Percentiles rank a stretch among this genome's conserved stretches.
Evolutionary conservation across 768 basidiomycete species (phyloP).

Genomic region (Auricularia auricula-judae): DNA sequence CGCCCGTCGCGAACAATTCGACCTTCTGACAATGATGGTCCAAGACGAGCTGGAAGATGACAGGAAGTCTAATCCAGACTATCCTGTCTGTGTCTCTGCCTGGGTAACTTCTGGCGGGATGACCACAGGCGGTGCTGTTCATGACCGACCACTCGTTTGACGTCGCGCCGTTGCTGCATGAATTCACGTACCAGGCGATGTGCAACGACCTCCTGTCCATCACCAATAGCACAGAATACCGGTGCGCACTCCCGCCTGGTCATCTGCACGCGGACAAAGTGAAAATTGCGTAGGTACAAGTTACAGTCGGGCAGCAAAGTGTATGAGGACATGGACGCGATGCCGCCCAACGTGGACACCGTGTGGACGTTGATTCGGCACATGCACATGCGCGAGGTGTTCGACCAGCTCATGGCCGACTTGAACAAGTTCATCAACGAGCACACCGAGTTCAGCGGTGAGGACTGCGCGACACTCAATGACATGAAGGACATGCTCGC

Average conservation of each 20-base stretch:
- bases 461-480: conserved; percentile 78
- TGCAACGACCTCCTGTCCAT: conserved; percentile 91
- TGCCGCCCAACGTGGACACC: conserved; percentile 73
- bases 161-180: conserved; percentile 82
- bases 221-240: conserved; percentile 75
- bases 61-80: conserved; percentile 76
- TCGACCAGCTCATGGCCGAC: conserved; percentile 92
- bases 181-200: conserved; percentile 99
- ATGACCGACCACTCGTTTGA: conserved; percentile 97
- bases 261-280: too few relatives aligned
- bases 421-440: conserved; percentile 92
- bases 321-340: conserved; percentile 81
- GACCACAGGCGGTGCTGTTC: conserved; percentile 72
- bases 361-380: conserved; percentile 92
- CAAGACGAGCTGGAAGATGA: conserved; percentile 80
- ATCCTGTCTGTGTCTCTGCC: conserved; percentile 50
- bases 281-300: conserved; percentile 53
- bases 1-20: conserved; percentile 63
- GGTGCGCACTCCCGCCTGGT: conserved; percentile 36
- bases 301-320: conserved; percentile 82
- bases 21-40: conserved; percentile 77
- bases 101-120: conserved; percentile 26
- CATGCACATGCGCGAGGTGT: conserved; percentile 97
- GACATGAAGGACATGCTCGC: conserved; percentile 99
- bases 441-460: conserved; percentile 86